phyloP scores from a whole-genome alignment of 495 filamentous ascomycete species.

The Tuber aestivum region DNA sequence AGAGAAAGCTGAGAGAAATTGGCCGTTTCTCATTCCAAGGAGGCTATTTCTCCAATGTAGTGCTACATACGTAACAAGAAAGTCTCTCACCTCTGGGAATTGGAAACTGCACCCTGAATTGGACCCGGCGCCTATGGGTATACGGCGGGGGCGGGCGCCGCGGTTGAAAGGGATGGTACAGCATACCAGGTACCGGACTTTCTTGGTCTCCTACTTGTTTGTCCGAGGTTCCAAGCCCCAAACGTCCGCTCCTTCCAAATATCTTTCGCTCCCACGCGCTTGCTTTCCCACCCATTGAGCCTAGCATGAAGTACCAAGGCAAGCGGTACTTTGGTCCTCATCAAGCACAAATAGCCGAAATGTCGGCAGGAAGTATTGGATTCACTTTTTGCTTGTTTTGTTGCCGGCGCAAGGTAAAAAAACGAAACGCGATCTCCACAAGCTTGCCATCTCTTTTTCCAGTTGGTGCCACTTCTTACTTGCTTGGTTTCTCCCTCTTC shows the following conservation, averaged over 20 bases:
- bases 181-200: background rate
- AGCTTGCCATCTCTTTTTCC: background rate
- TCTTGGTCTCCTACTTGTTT: background rate
- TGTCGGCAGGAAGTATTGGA: background rate
- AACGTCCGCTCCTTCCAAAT: background rate
- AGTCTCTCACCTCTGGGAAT: constrained; percentile 10
- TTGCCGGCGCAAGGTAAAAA: background rate
- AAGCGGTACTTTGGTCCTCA: background rate
- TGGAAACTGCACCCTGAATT: constrained; percentile 6
- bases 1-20: constrained; percentile 11
- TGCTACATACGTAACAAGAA: constrained; percentile 4
- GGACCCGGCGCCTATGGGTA: constrained; percentile 20
- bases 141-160: background rate
- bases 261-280: background rate
- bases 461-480: background rate
- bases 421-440: background rate
- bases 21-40: constrained; percentile 1
- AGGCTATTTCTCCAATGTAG: constrained; percentile 1
- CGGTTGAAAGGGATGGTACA: background rate
- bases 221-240: background rate
- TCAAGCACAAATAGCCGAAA: background rate
- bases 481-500: background rate
- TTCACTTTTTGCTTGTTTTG: background rate
- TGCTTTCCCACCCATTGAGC: background rate
- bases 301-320: background rate